Evolutionary conservation across 768 basidiomycete genomes (phyloP).

Genomic region (Pleurotus djamor): DNA sequence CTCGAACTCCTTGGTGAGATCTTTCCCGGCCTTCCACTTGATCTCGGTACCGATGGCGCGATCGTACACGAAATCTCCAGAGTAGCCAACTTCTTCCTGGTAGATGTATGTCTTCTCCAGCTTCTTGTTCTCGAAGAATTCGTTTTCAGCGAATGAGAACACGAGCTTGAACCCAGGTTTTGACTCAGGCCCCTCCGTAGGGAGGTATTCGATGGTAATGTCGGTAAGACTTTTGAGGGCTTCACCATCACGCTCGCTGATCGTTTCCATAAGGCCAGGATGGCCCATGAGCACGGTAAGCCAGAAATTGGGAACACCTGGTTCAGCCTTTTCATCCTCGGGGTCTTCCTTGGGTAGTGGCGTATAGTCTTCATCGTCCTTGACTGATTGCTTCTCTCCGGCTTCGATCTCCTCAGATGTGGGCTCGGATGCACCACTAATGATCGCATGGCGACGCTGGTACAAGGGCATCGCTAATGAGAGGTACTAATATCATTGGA

Average conservation of each 20-base stretch:
- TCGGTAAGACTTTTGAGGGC: slow-evolving; percentile 85
- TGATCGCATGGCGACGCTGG: slow-evolving; percentile 81
- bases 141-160: slow-evolving; percentile 81
- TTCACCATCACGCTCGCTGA: slow-evolving; percentile 88
- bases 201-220: slow-evolving; percentile 76
- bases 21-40: slow-evolving; percentile 98
- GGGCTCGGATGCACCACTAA: slow-evolving; percentile 71
- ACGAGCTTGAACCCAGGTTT: slow-evolving; percentile 91
- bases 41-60: slow-evolving; percentile 91
- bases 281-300: slow-evolving; percentile 95
- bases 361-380: slow-evolving; percentile 74
- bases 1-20: slow-evolving; percentile 95
- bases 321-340: slow-evolving; percentile 29
- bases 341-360: slow-evolving; percentile 50
- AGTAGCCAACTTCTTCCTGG: slow-evolving; percentile 89
- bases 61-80: slow-evolving; percentile 96
- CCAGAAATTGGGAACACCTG: slow-evolving; percentile 94
- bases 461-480: slow-evolving; percentile 82
- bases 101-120: slow-evolving; percentile 96
- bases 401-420: slow-evolving; percentile 81
- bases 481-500: slow-evolving; percentile 51
- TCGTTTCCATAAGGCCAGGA: slow-evolving; percentile 77
- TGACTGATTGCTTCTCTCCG: slow-evolving; percentile 68
- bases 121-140: slow-evolving; percentile 81
- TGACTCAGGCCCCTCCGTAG: slow-evolving; percentile 46